Evolutionary conservation across 176 grass and related monocot genomes (phyloP), one percentile per base, ranked within the genome.

Genomic region (Melocanna baccifera): DNA sequence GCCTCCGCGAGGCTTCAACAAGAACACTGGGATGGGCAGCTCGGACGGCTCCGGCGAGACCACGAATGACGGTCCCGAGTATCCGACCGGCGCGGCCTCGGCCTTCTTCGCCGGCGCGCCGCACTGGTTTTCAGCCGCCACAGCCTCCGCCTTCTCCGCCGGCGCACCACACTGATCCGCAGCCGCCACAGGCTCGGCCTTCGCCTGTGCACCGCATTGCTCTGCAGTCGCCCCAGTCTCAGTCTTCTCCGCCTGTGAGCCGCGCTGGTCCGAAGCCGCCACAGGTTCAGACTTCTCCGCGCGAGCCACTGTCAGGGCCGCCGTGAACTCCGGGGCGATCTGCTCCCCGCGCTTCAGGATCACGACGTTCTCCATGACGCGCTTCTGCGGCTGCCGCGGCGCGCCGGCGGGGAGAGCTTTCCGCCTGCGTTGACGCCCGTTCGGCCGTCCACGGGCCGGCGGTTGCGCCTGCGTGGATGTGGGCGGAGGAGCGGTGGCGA

Each of bases 21-120:
- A 77, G 56, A 14, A 20, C 6, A 20, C 20, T 9, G 81, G 87
- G 37, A 79, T 73, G 4, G 74, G 74, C 19, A 84, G 57, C 23
- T 23, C 32, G 36, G 53, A n/a, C 1, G 86, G 86, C 46, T 78
- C 74, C 26, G 67, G 74, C 9, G 74, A 47, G 19, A 8, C 37
- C 28, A 3, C 1, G 25, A 46, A 88, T 25, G 66, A 56, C 6
- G 6, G 0, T 0, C 81, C 45, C 18, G 67, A 1, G n/a, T 55
- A 71, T 32, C n/a, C 9, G 18, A 12, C 14, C 51, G 4, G 39
- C 12, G 12, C 63, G 10, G 53, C 55, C 15, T 23, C 69, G 29
- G 19, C 12, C 3, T 36, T 47, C 81, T 8, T 62, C 29, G 36
- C 15, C 12, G 9, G 30, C 4, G 1, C 16, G 28, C 18, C 5